Evolutionary conservation across 2,329 filamentous ascomycete genomes (phyloP).

Genomic region (Sporothrix brunneoviolacea): DNA sequence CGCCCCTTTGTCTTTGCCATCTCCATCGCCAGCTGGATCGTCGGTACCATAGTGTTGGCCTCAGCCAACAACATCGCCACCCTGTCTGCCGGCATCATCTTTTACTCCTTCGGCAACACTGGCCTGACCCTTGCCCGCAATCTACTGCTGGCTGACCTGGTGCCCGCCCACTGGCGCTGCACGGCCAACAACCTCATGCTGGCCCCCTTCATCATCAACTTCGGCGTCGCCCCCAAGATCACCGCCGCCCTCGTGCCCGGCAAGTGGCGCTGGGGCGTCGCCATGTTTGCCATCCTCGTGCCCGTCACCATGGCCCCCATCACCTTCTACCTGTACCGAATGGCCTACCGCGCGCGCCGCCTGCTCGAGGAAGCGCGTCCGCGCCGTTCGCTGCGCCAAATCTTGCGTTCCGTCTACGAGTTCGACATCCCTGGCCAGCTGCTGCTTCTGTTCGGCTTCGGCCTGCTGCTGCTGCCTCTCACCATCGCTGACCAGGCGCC

Average conservation of each 20-base stretch:
- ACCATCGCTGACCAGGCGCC: not conserved
- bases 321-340: too few relatives aligned
- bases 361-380: too few relatives aligned
- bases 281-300: not conserved
- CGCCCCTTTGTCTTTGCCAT: not conserved
- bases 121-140: not conserved
- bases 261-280: not conserved
- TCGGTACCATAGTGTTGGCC: conserved; percentile 1
- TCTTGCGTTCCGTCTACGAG: not conserved
- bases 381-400: not conserved
- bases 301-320: not conserved
- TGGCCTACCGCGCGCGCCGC: too few relatives aligned
- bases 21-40: not conserved
- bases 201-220: conserved; percentile 4
- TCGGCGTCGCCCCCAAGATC: conserved; percentile 3
- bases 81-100: not conserved
- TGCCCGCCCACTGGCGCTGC: too few relatives aligned
- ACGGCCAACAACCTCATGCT: conserved; percentile 7
- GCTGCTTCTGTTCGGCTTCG: not conserved
- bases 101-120: not conserved
- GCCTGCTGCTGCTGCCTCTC: not conserved
- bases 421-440: not conserved
- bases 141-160: conserved; percentile 3
- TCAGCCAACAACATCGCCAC: not conserved
- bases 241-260: not conserved